phyloP scores from a whole-genome alignment of 2,329 filamentous ascomycete species.

The Paraphoma chrysanthemicola region DNA sequence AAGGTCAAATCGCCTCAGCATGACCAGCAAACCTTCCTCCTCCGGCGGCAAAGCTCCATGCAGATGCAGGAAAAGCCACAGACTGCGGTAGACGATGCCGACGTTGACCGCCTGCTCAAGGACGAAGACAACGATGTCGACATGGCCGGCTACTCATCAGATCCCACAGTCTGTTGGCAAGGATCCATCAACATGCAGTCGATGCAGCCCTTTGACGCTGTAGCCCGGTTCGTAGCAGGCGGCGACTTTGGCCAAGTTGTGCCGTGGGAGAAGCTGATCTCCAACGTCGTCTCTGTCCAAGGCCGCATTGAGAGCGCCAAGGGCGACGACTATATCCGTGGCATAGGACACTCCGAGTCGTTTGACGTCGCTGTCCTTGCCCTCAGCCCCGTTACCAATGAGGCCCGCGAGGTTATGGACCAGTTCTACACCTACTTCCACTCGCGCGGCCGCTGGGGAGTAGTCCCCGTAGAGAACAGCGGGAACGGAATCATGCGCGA shows the following conservation, averaged over 20 bases:
- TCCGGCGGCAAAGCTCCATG: slow-evolving; percentile 60
- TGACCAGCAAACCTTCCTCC: slow-evolving; percentile 54
- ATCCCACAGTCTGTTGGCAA: slow-evolving; percentile 70
- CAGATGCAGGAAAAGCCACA: slow-evolving; percentile 49
- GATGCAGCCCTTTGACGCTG: slow-evolving; percentile 75
- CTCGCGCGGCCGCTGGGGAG: slow-evolving; percentile 82
- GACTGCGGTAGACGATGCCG: slow-evolving; percentile 77
- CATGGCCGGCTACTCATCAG: slow-evolving; percentile 74
- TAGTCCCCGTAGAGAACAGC: slow-evolving; percentile 60
- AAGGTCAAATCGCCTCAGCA: slow-evolving; percentile 77
- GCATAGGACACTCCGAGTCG: slow-evolving; percentile 79
- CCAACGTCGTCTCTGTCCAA: slow-evolving; percentile 72
- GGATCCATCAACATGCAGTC: slow-evolving; percentile 68
- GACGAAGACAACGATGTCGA: slow-evolving; percentile 81
- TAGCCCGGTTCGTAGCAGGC: slow-evolving; percentile 84
- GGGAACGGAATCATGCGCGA: slow-evolving; percentile 84
- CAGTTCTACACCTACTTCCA: slow-evolving; percentile 88
- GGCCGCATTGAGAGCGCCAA: slow-evolving; percentile 82
- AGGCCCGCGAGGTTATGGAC: slow-evolving; percentile 68
- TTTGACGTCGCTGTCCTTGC: slow-evolving; percentile 86
- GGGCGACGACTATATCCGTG: slow-evolving; percentile 90
- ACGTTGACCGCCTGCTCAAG: slow-evolving; percentile 87
- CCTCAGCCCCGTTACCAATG: slow-evolving; percentile 68
- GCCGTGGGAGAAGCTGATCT: slow-evolving; percentile 79
- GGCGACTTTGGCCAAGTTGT: slow-evolving; percentile 73